Base-by-base conservation (phyloP, 148 eudicot genomes). In the Gaultheria prostrata region DNA sequence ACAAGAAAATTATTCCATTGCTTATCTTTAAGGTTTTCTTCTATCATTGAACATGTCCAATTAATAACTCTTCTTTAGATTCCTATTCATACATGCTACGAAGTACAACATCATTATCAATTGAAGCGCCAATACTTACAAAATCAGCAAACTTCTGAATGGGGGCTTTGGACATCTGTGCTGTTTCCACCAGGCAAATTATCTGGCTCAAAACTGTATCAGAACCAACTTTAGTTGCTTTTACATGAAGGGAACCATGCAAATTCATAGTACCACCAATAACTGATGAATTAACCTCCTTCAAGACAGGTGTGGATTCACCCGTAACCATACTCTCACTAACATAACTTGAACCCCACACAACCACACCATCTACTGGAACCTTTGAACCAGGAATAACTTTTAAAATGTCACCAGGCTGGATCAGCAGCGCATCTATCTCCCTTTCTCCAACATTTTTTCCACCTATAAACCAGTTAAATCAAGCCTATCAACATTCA, bases 241-340 rank as follows among this genome's bases (percentile, higher is more conserved):
- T 86, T 76, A 97, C 85, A 76, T 97, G 99, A 84, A 97, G 93
- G n/a, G 92, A 93, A 76, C 99, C 99, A 82, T 97, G 98, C 87
- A 91, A 88, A 88, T 97, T 97, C 74, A 97, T 92, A 65, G 99
- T 97, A 78, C 99, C 99, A 79, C 98, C 99, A 89, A 97, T 93
- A 67, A 94, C 94, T 70, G 86, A 82, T 46, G 95, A 87, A 85
- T 88, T 86, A 70, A 84, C 85, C 85, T 93, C 98, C 88, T 94
- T 97, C 86, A 79, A 81, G 83, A 91, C 95, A 78, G 98, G 99
- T 83, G 90, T 85, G 80, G 99, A 91, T 92, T 97, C 99, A 78
- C 99, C 99, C 82, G 99, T 97, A 79, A 97, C 95, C 99, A 97
- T 94, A 84, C 98, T 93, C 91, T 97, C 98, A 84, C 93, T 92